Percentiles rank a stretch among this genome's conserved stretches.
Evolutionary conservation across 2,329 filamentous ascomycete species (phyloP).

Genomic region (Alternaria alternata): DNA sequence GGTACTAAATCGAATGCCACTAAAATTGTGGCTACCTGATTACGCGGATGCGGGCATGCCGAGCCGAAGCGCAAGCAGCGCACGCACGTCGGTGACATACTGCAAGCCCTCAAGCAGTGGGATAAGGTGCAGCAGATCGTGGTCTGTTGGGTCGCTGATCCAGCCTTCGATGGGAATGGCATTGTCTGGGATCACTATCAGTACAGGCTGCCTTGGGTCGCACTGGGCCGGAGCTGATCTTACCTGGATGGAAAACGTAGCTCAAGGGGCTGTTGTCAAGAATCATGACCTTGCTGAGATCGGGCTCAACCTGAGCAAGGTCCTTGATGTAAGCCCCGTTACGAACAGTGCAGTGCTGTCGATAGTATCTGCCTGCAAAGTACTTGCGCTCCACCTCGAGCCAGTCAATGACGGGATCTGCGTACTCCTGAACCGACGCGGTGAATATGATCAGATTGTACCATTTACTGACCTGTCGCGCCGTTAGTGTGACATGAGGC

Average conservation of each 20-base stretch:
- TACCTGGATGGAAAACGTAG: slow-evolving; percentile 98
- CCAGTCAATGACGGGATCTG: slow-evolving; percentile 98
- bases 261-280: slow-evolving; percentile 97
- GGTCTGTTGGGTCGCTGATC: slow-evolving; percentile 98
- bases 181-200: slow-evolving; percentile 72
- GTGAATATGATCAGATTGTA: slow-evolving; percentile 98
- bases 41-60: slow-evolving; percentile 67
- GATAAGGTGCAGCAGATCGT: slow-evolving; percentile 90
- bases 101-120: slow-evolving; percentile 93
- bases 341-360: slow-evolving; percentile 94
- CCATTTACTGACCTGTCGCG: slow-evolving; percentile 83
- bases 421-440: slow-evolving; percentile 97
- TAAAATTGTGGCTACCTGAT: slow-evolving; percentile 24
- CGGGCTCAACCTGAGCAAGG: slow-evolving; percentile 92
- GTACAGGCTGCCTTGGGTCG: slow-evolving; percentile 11
- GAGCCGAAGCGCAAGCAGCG: slow-evolving; percentile 84
- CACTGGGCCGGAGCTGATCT: slow-evolving; percentile 36
- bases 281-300: slow-evolving; percentile 98
- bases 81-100: slow-evolving; percentile 94
- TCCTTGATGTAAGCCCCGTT: slow-evolving; percentile 99
- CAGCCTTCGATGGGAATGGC: slow-evolving; percentile 98
- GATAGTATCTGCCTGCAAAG: slow-evolving; percentile 91
- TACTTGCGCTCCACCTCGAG: slow-evolving; percentile 96
- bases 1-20: slow-evolving; percentile 21
- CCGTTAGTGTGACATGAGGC: slow-evolving; percentile 26